Base-by-base conservation (phyloP, 2,329 filamentous ascomycete genomes). In the Neopestalotiopsis sp. region DNA sequence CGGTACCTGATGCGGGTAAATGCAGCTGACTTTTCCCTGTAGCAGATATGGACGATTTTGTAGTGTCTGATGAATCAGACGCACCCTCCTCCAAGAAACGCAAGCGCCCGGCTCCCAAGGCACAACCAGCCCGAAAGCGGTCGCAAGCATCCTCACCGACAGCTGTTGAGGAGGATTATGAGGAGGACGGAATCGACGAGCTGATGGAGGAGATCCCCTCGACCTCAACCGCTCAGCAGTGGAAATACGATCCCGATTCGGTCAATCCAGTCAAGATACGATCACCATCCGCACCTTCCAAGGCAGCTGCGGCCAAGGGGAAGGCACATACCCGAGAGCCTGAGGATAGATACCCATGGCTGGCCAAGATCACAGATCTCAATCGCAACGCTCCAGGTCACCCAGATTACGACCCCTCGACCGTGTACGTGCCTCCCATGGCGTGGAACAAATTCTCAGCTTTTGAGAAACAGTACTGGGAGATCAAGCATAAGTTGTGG, bases 391-490 rank as follows among this genome's bases (percentile, higher is more conserved):
- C 91, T 0, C 88, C 89, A 0, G 91, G 88, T 10, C 90, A 98
- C 79, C 92, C 95, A 0, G 95, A 99, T 68, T 97, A 95, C 75
- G 95, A 99, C 75, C 94, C 94, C 9, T 88, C 94, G 24, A 97
- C 94, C 0, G 87, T 99, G n/a, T 97, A 91, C 79, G 92, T 99
- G 42, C 96, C 96, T 0, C 92, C 94, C 0, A 78, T 85, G 42
- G 94, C 94, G 0, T 97, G 91, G 90, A 82, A 83, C 38, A 91
- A 92, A 32, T 98, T 99, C 78, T 97, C 95, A 0, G 89, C 95
- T 0, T 99, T 99, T 73, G 96, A 99, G 81, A 97, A 94, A 80
- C 96, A 99, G 78, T 99, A 99, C 79, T 99, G 96, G 96, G 94
- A 97, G 76, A 98, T 99, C 80, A 99, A 99, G 83, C 93, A 95